These are phyloP conservation scores for Fusarium equiseti DNA, from an alignment of 2,329 filamentous ascomycete species.

Conservation along the genomic window DNA sequence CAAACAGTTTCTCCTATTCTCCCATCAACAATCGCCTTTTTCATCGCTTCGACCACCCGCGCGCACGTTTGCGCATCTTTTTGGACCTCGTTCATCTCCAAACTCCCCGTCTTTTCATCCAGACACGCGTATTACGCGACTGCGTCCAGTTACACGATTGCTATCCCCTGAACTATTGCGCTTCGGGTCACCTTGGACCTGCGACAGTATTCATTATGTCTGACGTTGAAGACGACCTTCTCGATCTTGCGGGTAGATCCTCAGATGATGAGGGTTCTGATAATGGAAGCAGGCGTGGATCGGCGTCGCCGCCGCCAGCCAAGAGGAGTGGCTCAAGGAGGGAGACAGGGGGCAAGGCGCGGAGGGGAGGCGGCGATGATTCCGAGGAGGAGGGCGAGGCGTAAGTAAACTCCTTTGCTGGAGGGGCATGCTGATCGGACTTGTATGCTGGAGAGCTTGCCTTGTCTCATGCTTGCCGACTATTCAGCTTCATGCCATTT, in stretches of 20 bases:
- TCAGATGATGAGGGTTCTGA: constrained; percentile 70
- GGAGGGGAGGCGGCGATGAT: constrained; percentile 57
- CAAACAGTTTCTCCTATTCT: constrained; percentile 17
- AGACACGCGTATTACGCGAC: constrained; percentile 35
- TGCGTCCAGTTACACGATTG: constrained; percentile 1
- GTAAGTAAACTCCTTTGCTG: constrained; percentile 50
- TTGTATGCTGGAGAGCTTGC: not conserved
- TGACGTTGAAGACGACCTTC: constrained; percentile 91
- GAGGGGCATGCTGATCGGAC: not conserved
- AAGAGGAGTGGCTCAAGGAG: constrained; percentile 51
- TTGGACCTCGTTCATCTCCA: constrained; percentile 5
- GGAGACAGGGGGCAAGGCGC: constrained; percentile 59
- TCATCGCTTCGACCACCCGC: constrained; percentile 16
- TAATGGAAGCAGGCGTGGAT: constrained; percentile 66
- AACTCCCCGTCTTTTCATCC: constrained; percentile 3
- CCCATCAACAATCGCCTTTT: constrained; percentile 29
- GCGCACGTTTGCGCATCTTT: constrained; percentile 17
- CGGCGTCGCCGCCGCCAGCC: constrained; percentile 63
- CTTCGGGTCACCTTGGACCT: constrained; percentile 11
- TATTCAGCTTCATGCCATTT: not conserved
- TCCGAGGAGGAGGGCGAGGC: constrained; percentile 74
- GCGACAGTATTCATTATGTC: constrained; percentile 70
- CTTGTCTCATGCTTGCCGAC: not conserved
- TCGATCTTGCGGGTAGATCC: constrained; percentile 88
- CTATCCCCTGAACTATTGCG: constrained; percentile 25